phyloP scores from a whole-genome alignment of 768 basidiomycete species.

The Hygrocybe punicea region DNA sequence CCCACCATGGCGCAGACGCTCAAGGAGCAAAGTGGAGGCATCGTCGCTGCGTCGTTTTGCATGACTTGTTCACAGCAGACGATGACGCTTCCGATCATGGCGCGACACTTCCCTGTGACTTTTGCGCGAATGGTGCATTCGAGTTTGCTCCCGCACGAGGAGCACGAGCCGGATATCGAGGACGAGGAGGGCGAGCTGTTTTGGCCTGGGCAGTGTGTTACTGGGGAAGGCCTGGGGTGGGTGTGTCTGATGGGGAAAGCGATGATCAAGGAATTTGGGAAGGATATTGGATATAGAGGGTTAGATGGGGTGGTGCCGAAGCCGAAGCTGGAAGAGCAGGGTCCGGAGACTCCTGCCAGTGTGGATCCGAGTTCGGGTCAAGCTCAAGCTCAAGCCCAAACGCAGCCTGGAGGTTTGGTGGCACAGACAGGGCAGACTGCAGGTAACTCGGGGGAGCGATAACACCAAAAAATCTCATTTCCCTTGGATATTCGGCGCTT shows the following conservation, averaged over 20 bases:
- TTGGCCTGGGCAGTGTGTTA: constrained; percentile 73
- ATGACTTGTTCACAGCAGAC: constrained; percentile 49
- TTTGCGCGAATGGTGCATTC: constrained; percentile 71
- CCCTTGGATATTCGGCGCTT: background rate
- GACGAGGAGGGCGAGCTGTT: constrained; percentile 85
- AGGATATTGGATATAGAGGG: constrained; percentile 68
- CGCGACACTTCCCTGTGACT: constrained; percentile 70
- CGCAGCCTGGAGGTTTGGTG: background rate
- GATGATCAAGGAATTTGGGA: constrained; percentile 81
- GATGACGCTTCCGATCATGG: constrained; percentile 64
- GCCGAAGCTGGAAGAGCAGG: constrained; percentile 43
- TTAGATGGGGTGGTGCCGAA: constrained; percentile 71
- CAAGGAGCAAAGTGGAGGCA: background rate
- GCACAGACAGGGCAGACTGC: background rate
- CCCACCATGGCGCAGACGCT: background rate
- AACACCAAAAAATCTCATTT: background rate
- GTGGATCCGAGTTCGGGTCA: background rate
- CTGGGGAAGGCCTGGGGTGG: constrained; percentile 80
- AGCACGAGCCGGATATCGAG: constrained; percentile 78
- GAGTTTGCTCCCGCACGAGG: constrained; percentile 59
- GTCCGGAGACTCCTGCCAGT: constrained; percentile 1
- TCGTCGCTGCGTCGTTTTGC: constrained; percentile 30
- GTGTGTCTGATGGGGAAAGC: constrained; percentile 84
- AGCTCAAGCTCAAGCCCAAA: background rate
- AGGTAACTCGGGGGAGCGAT: background rate